phyloP scores from a whole-genome alignment of 805 yeast genomes.

The Spathaspora boniae region DNA sequence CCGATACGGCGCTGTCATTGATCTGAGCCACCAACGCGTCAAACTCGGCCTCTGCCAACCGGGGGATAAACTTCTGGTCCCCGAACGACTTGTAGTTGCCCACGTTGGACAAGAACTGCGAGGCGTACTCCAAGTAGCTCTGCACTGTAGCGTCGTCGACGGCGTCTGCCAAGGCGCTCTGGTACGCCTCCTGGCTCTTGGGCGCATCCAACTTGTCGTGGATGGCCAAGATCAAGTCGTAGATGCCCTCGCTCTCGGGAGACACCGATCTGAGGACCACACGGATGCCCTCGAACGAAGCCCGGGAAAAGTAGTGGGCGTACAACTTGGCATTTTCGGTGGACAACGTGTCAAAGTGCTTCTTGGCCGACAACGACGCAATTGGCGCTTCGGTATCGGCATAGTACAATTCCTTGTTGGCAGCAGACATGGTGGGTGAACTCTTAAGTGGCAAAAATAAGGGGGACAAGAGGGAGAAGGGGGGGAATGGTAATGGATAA shows the following conservation, averaged over 20 bases:
- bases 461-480: neutral
- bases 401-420: constrained; percentile 13
- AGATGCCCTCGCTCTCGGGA: constrained; percentile 74
- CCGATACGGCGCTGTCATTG: constrained; percentile 29
- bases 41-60: constrained; percentile 47
- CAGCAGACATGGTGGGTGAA: constrained; percentile 12
- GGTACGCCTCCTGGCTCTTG: constrained; percentile 31
- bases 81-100: constrained; percentile 88
- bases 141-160: constrained; percentile 31
- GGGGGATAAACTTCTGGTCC: constrained; percentile 81
- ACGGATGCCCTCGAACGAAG: constrained; percentile 80
- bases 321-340: constrained; percentile 55
- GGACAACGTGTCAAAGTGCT: constrained; percentile 65
- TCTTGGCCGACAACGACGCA: constrained; percentile 53
- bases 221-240: constrained; percentile 60
- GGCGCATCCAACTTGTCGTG: constrained; percentile 53
- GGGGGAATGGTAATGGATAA: neutral
- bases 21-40: constrained; percentile 41
- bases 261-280: constrained; percentile 79
- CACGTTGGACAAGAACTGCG: constrained; percentile 69
- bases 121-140: constrained; percentile 65
- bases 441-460: constrained; percentile 2
- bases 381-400: constrained; percentile 46
- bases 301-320: constrained; percentile 81
- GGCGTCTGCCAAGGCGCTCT: constrained; percentile 29